These are phyloP conservation scores for Malus sylvestris DNA, from an alignment of 306 rosid species.

Conservation along the genomic window DNA sequence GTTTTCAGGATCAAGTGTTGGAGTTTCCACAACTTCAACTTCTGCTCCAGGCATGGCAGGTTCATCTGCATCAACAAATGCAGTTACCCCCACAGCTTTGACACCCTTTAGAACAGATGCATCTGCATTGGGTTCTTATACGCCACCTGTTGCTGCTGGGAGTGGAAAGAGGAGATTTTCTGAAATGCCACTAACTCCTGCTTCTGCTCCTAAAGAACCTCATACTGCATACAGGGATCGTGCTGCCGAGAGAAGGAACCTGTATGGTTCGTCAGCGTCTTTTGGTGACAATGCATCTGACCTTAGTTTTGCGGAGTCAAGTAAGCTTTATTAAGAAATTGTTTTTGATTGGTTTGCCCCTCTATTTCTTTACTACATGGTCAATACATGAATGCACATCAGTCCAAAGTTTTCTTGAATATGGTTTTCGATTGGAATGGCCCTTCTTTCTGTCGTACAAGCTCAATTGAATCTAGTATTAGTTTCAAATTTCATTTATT, in stretches of 20 bases:
- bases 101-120: slow-evolving; percentile 80
- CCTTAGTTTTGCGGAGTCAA: slow-evolving; percentile 57
- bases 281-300: slow-evolving; percentile 56
- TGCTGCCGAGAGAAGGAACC: slow-evolving; percentile 92
- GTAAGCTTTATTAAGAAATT: slow-evolving; percentile 50
- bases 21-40: slow-evolving; percentile 20
- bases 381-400: background rate
- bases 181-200: slow-evolving; percentile 65
- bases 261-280: slow-evolving; percentile 77
- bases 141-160: slow-evolving; percentile 50
- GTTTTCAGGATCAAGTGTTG: slow-evolving; percentile 35
- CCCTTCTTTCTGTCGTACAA: background rate
- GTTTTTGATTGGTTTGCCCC: slow-evolving; percentile 6
- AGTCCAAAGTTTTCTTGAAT: background rate
- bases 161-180: slow-evolving; percentile 86
- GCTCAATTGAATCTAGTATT: background rate
- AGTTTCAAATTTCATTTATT: background rate
- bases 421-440: background rate
- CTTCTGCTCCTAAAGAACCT: slow-evolving; percentile 58
- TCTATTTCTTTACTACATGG: slow-evolving; percentile 2
- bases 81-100: slow-evolving; percentile 33
- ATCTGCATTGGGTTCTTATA: slow-evolving; percentile 74
- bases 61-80: slow-evolving; percentile 28
- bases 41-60: slow-evolving; percentile 31
- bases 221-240: slow-evolving; percentile 87